Evolutionary conservation across 1,284 basidiomycete species (phyloP).

Genomic region (Xerocomus amazonicus): DNA sequence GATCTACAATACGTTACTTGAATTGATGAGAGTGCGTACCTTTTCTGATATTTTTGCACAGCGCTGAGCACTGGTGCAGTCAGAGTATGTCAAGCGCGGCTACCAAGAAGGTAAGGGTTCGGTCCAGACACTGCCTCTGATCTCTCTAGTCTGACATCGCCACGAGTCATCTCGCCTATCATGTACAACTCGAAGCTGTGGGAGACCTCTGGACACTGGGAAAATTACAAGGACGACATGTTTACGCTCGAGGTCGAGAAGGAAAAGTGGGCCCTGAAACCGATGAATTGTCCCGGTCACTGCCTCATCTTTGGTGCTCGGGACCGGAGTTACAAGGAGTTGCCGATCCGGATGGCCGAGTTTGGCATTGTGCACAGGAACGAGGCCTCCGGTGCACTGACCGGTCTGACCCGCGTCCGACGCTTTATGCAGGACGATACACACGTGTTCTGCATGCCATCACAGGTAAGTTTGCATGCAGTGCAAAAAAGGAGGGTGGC

Average conservation of each 20-base stretch:
- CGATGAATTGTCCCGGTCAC: slow-evolving; percentile 99
- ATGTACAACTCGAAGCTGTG: slow-evolving; percentile 97
- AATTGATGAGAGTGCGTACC: slow-evolving; percentile 80
- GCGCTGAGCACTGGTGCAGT: slow-evolving; percentile 36
- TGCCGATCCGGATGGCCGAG: slow-evolving; percentile 96
- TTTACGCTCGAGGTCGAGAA: slow-evolving; percentile 93
- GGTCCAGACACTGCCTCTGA: neutral
- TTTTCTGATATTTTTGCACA: slow-evolving; percentile 2
- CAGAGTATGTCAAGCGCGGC: slow-evolving; percentile 82
- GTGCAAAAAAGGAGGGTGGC: neutral
- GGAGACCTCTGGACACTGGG: slow-evolving; percentile 99
- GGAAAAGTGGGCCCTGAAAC: slow-evolving; percentile 92
- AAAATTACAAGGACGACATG: slow-evolving; percentile 98
- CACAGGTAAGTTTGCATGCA: slow-evolving; percentile 52
- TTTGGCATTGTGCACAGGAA: slow-evolving; percentile 98
- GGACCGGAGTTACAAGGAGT: slow-evolving; percentile 93
- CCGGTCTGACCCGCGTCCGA: slow-evolving; percentile 90
- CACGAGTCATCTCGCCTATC: slow-evolving; percentile 90
- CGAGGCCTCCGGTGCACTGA: slow-evolving; percentile 93
- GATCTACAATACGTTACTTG: slow-evolving; percentile 93
- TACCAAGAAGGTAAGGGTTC: slow-evolving; percentile 73
- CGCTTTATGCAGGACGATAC: slow-evolving; percentile 98
- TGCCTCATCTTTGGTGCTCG: slow-evolving; percentile 94
- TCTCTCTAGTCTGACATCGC: slow-evolving; percentile 12
- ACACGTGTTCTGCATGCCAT: slow-evolving; percentile 96